phyloP scores from a whole-genome alignment of 2,329 filamentous ascomycete genomes.

The Aspergillus hortae region DNA sequence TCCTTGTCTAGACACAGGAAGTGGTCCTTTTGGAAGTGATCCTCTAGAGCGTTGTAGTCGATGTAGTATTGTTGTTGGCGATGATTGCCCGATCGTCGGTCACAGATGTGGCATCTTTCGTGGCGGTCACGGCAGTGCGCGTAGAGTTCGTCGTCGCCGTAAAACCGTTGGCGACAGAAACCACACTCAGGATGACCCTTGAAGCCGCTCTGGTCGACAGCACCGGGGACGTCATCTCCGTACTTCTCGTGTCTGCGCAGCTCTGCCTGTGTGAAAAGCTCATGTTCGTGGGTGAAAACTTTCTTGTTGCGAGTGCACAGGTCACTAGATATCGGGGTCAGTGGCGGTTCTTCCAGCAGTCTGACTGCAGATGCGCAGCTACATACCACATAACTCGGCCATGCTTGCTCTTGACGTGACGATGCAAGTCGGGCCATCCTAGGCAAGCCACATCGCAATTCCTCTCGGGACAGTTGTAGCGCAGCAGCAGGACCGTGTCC shows the following conservation, averaged over 20 bases:
- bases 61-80: conserved; percentile 84
- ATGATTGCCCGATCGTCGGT: conserved; percentile 55
- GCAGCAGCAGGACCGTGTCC: conserved; percentile 80
- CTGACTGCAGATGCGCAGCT: background rate
- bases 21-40: conserved; percentile 84
- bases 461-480: conserved; percentile 90
- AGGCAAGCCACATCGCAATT: conserved; percentile 82
- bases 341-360: conserved; percentile 9
- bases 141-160: conserved; percentile 92
- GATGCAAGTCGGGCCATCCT: conserved; percentile 73
- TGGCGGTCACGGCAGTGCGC: conserved; percentile 91
- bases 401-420: conserved; percentile 78
- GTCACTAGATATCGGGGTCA: conserved; percentile 51
- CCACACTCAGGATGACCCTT: conserved; percentile 91
- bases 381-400: conserved; percentile 76
- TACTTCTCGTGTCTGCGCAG: conserved; percentile 83
- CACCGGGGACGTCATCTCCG: conserved; percentile 86
- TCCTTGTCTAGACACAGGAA: conserved; percentile 80
- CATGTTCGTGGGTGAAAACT: conserved; percentile 96
- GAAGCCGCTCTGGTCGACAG: conserved; percentile 90
- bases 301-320: conserved; percentile 93
- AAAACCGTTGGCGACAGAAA: conserved; percentile 89
- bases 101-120: conserved; percentile 92
- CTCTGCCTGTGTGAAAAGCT: conserved; percentile 78
- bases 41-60: conserved; percentile 80